A percentile compares a stretch with the other conserved stretches of the same genome.
These are phyloP conservation scores for Fraxinus floribunda DNA, from an alignment of 305 asterid genomes.

Conservation along the genomic window DNA sequence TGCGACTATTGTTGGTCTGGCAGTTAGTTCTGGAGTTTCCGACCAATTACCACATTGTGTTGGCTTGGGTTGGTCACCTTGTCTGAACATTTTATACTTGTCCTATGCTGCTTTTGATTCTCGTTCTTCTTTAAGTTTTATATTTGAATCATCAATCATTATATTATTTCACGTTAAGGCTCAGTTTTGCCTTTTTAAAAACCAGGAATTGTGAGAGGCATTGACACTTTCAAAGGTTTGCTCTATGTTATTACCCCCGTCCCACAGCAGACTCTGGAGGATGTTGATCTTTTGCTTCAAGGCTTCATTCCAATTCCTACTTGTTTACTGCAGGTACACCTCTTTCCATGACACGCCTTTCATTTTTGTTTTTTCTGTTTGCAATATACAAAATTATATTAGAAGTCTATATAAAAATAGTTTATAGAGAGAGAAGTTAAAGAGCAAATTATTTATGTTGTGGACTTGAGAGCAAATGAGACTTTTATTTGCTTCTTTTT, in stretches of 20 bases:
- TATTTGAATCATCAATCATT: not conserved
- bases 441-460: not conserved
- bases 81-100: constrained; percentile 7
- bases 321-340: constrained; percentile 67
- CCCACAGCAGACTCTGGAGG: constrained; percentile 61
- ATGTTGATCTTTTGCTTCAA: constrained; percentile 80
- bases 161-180: not conserved
- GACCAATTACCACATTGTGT: constrained; percentile 70
- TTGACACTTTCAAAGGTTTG: constrained; percentile 58
- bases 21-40: constrained; percentile 49
- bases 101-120: not conserved
- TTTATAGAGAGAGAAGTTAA: not conserved
- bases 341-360: not conserved
- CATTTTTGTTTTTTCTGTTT: not conserved
- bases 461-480: not conserved
- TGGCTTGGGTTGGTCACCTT: constrained; percentile 70
- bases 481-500: not conserved
- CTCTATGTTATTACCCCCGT: constrained; percentile 78
- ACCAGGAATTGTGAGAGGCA: constrained; percentile 84
- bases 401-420: not conserved
- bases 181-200: constrained; percentile 20
- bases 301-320: constrained; percentile 75
- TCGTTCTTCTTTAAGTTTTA: constrained; percentile 4
- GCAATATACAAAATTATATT: not conserved
- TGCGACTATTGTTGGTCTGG: constrained; percentile 83